A percentile compares a stretch with the other conserved stretches of the same genome.
Evolutionary conservation across 371 early-diverging fungal species (phyloP).

Genomic region (Gilbertella persicaria): DNA sequence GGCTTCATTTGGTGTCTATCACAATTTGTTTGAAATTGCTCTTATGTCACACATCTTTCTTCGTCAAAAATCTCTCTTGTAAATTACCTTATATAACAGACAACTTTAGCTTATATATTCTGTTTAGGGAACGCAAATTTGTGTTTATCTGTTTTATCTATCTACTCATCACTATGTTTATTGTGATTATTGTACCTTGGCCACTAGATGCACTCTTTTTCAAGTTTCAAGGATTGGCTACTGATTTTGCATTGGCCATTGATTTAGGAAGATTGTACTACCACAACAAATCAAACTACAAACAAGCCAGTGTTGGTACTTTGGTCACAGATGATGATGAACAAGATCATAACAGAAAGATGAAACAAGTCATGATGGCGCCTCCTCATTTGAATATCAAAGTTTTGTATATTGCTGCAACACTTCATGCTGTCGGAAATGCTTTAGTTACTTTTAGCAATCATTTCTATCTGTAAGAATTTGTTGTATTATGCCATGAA

Average conservation of each 20-base stretch:
- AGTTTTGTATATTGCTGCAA: constrained; percentile 21
- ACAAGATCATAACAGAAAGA: no score
- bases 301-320: constrained; percentile 7
- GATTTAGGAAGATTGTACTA: constrained; percentile 40
- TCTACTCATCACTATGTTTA: constrained; percentile 27
- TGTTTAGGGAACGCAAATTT: constrained; percentile 31
- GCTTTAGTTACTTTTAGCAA: constrained; percentile 24
- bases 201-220: constrained; percentile 55
- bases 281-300: constrained; percentile 15
- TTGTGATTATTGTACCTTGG: constrained; percentile 43
- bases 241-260: constrained; percentile 44
- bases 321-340: constrained; percentile 9
- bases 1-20: constrained; percentile 50
- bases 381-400: constrained; percentile 20
- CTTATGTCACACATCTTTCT: constrained; percentile 27
- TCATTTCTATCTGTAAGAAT: constrained; percentile 20
- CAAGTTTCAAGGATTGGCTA: constrained; percentile 53
- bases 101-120: neutral
- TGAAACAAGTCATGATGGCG: constrained; percentile 11
- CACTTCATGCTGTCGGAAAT: constrained; percentile 31
- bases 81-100: neutral
- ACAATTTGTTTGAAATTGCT: constrained; percentile 49
- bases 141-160: constrained; percentile 35
- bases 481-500: neutral
- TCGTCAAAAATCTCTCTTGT: constrained; percentile 15